Evolutionary conservation across 2,329 filamentous ascomycete species (phyloP).

Genomic region (Fusarium sp.): DNA sequence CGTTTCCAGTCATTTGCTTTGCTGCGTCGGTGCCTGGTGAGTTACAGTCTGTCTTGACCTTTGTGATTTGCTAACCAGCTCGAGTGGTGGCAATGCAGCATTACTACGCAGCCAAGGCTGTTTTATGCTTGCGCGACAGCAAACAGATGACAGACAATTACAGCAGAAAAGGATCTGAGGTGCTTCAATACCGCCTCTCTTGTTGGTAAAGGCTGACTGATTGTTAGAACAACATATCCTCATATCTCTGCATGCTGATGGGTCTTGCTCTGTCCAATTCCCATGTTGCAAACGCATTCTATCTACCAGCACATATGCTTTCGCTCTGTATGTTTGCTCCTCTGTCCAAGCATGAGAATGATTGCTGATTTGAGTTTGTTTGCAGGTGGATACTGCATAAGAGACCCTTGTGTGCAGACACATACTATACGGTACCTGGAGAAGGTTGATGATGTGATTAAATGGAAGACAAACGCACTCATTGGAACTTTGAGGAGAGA

Average conservation of each 20-base stretch:
- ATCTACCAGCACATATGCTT: conserved; percentile 3
- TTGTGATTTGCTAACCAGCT: rapidly evolving
- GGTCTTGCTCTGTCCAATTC: background rate
- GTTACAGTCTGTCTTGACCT: rapidly evolving
- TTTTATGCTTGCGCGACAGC: background rate
- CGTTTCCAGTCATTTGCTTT: background rate
- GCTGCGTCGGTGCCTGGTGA: background rate
- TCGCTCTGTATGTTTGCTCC: background rate
- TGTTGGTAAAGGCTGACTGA: background rate
- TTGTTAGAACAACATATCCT: background rate
- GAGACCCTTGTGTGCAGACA: background rate
- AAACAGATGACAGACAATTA: no score
- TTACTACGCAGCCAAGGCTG: conserved; percentile 1
- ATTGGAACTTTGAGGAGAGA: background rate
- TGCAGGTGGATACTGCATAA: conserved; percentile 1
- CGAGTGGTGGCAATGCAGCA: background rate
- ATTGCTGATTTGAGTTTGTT: rapidly evolving
- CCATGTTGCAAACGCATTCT: background rate
- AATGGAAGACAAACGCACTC: background rate
- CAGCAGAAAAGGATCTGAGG: background rate
- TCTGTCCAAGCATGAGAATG: rapidly evolving
- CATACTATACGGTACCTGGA: background rate
- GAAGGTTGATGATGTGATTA: background rate
- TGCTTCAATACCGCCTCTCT: rapidly evolving
- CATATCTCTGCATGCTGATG: background rate